Evolutionary conservation across 129 eudicot genomes (phyloP).

Genomic region (Apium graveolens): DNA sequence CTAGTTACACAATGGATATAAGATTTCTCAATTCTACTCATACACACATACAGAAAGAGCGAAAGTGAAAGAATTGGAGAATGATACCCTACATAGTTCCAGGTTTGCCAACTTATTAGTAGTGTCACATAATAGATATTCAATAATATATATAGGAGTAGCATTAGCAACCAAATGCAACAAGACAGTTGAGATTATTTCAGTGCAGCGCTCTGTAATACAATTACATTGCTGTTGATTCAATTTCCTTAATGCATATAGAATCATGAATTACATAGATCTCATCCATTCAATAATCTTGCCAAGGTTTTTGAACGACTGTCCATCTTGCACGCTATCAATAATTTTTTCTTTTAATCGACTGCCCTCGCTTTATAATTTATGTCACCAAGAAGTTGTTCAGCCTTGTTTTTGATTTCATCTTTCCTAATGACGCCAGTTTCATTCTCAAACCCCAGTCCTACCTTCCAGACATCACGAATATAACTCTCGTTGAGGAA

Average conservation of each 20-base stretch:
- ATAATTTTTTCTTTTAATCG: neutral
- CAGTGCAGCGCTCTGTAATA: neutral
- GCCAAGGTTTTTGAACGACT: neutral
- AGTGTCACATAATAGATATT: too few relatives aligned
- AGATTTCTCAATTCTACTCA: too few relatives aligned
- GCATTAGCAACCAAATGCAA: neutral
- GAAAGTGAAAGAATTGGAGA: too few relatives aligned
- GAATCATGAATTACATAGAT: neutral
- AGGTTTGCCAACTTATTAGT: too few relatives aligned
- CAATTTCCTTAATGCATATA: neutral
- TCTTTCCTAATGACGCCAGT: neutral
- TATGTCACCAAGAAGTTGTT: neutral
- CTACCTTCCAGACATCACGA: neutral
- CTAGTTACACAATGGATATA: too few relatives aligned
- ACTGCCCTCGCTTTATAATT: neutral
- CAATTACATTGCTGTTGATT: neutral
- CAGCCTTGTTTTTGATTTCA: slow-evolving; percentile 1
- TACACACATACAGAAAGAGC: too few relatives aligned
- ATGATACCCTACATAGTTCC: too few relatives aligned
- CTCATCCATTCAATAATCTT: neutral
- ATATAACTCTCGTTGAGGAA: neutral
- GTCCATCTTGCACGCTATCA: neutral
- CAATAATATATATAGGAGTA: too few relatives aligned
- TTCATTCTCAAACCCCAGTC: neutral
- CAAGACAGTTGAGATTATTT: neutral